Evolutionary conservation across 106 monocot genomes (phyloP).

Genomic region (Agapanthus africanus): DNA sequence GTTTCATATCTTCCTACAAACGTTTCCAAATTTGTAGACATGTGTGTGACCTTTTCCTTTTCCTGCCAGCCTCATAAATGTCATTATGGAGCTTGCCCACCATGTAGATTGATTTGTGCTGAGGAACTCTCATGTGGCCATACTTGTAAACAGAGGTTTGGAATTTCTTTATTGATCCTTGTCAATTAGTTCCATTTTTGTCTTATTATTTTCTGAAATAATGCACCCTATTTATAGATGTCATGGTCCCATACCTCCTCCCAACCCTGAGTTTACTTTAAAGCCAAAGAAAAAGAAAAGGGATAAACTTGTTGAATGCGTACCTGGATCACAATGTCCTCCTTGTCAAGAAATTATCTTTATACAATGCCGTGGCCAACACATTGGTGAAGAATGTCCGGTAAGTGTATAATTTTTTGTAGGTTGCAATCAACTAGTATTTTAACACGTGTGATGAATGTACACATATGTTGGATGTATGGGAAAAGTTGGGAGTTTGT

Average conservation of each 20-base stretch:
- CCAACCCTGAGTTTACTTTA: slow-evolving; percentile 82
- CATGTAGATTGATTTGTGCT: slow-evolving; percentile 65
- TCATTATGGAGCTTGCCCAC: slow-evolving; percentile 96
- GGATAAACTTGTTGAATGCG: slow-evolving; percentile 27
- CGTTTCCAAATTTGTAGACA: background rate
- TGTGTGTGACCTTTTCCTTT: background rate
- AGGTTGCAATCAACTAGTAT: too few relatives aligned
- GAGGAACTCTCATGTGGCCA: slow-evolving; percentile 75
- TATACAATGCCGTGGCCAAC: slow-evolving; percentile 69
- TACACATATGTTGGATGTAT: too few relatives aligned
- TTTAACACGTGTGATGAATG: too few relatives aligned
- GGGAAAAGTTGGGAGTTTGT: too few relatives aligned
- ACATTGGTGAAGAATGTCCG: slow-evolving; percentile 67
- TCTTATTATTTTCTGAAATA: too few relatives aligned
- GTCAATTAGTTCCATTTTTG: background rate
- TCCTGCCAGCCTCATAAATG: slow-evolving; percentile 74
- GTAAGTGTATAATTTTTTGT: slow-evolving; percentile 32
- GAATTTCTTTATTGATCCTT: background rate
- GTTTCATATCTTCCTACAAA: background rate
- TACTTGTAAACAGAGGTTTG: slow-evolving; percentile 79
- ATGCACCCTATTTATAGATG: slow-evolving; percentile 39
- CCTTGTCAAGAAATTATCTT: slow-evolving; percentile 78
- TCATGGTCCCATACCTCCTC: slow-evolving; percentile 81
- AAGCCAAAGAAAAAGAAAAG: slow-evolving; percentile 80
- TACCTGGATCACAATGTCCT: slow-evolving; percentile 72